Conservation (phyloP, 2,329 filamentous ascomycete genomes). For the Pyricularia sp. region DNA sequence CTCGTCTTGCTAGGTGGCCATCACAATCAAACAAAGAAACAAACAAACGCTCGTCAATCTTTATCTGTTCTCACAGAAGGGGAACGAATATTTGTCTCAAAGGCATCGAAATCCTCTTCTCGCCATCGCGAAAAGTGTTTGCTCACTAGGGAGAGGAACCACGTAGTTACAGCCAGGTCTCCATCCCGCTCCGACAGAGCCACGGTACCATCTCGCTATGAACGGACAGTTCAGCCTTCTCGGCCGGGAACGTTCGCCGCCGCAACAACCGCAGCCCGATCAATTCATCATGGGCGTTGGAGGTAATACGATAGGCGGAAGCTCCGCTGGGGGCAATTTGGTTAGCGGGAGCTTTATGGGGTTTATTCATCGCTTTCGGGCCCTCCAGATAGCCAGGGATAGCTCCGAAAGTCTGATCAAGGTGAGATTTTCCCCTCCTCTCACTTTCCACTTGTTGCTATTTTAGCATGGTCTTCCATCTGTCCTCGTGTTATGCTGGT, state of each 20-base stretch:
- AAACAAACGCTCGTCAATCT: neutral
- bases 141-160: neutral
- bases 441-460: neutral
- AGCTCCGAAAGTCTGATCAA: slow-evolving; percentile 32
- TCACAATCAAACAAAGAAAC: neutral
- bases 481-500: neutral
- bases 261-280: neutral
- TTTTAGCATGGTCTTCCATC: slow-evolving; percentile 1
- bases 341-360: slow-evolving; percentile 19
- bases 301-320: neutral
- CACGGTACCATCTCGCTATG: neutral
- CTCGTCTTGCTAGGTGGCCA: neutral
- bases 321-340: neutral
- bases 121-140: neutral
- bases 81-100: neutral
- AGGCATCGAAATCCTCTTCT: neutral
- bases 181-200: neutral
- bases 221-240: neutral
- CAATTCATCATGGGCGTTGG: neutral
- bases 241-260: neutral
- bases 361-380: slow-evolving; percentile 34
- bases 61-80: neutral
- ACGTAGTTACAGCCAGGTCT: neutral
- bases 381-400: slow-evolving; percentile 27
- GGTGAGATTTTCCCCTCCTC: slow-evolving; percentile 18